Conservation (phyloP, 805 yeast species). For the Huiozyma sinensis region DNA sequence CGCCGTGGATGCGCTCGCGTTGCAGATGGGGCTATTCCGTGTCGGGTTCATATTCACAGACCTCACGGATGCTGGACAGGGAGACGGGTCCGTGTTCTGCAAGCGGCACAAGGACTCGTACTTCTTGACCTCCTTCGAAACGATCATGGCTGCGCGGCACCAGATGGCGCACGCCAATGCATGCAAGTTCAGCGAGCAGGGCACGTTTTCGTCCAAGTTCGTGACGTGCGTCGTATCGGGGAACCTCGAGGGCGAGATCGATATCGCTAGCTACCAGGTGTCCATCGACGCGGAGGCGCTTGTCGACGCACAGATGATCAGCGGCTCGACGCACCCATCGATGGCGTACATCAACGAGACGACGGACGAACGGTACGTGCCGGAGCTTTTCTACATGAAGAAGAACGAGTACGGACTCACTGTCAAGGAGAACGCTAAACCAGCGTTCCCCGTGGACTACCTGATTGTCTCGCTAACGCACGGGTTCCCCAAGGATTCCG, state of each 20-base stretch:
- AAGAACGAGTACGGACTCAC: constrained; percentile 80
- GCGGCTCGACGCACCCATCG: constrained; percentile 85
- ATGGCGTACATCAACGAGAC: constrained; percentile 72
- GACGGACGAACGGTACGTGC: constrained; percentile 72
- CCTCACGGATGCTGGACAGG: constrained; percentile 73
- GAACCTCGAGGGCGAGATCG: constrained; percentile 80
- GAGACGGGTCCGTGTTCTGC: constrained; percentile 82
- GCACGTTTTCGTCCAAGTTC: constrained; percentile 73
- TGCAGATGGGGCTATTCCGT: constrained; percentile 48
- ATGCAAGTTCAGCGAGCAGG: constrained; percentile 52
- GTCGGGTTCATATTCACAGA: constrained; percentile 89
- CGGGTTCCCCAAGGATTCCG: constrained; percentile 62
- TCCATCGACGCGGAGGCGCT: constrained; percentile 80
- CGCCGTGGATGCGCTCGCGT: constrained; percentile 44
- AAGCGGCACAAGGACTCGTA: constrained; percentile 89
- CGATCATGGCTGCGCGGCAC: constrained; percentile 68
- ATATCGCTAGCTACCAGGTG: constrained; percentile 82
- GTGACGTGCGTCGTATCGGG: constrained; percentile 92
- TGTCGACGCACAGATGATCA: constrained; percentile 73
- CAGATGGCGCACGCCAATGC: constrained; percentile 57
- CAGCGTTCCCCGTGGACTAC: constrained; percentile 89
- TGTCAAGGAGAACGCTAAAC: constrained; percentile 81
- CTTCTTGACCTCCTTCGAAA: constrained; percentile 81
- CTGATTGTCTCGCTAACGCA: constrained; percentile 79
- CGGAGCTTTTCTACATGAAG: constrained; percentile 80